phyloP scores from a whole-genome alignment of 2,329 filamentous ascomycete genomes.

The Verticillium albo-atrum region DNA sequence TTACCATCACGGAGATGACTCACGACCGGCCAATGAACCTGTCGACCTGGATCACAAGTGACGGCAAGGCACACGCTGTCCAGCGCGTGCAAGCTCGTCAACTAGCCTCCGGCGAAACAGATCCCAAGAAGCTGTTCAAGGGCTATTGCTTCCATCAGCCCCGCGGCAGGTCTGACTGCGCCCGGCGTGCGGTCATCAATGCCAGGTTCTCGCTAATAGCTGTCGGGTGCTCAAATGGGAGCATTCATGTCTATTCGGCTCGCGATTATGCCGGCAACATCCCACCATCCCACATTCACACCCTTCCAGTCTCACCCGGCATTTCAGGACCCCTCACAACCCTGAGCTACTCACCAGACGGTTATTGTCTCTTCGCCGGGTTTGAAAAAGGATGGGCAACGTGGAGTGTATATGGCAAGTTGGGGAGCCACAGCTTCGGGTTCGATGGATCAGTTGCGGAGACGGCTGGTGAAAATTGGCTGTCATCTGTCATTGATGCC shows the following conservation, averaged over 20 bases:
- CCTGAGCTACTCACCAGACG: constrained; percentile 86
- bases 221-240: constrained; percentile 74
- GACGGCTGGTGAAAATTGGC: constrained; percentile 74
- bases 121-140: constrained; percentile 69
- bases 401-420: constrained; percentile 96
- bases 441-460: constrained; percentile 60
- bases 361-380: constrained; percentile 91
- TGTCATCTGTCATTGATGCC: constrained; percentile 72
- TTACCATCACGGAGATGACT: constrained; percentile 76
- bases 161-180: constrained; percentile 51
- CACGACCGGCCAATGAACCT: constrained; percentile 96
- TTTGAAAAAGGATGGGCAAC: constrained; percentile 91
- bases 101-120: constrained; percentile 36
- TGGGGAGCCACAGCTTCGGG: constrained; percentile 78
- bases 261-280: constrained; percentile 93
- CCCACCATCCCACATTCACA: constrained; percentile 75
- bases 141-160: constrained; percentile 89
- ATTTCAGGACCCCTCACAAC: constrained; percentile 69
- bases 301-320: constrained; percentile 60
- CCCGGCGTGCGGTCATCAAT: constrained; percentile 78
- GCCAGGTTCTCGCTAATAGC: constrained; percentile 92
- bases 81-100: constrained; percentile 53
- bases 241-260: constrained; percentile 84
- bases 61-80: constrained; percentile 86
- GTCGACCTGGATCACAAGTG: constrained; percentile 84